Conservation (phyloP, 2,329 filamentous ascomycete genomes). For the Colletotrichum lentis region DNA sequence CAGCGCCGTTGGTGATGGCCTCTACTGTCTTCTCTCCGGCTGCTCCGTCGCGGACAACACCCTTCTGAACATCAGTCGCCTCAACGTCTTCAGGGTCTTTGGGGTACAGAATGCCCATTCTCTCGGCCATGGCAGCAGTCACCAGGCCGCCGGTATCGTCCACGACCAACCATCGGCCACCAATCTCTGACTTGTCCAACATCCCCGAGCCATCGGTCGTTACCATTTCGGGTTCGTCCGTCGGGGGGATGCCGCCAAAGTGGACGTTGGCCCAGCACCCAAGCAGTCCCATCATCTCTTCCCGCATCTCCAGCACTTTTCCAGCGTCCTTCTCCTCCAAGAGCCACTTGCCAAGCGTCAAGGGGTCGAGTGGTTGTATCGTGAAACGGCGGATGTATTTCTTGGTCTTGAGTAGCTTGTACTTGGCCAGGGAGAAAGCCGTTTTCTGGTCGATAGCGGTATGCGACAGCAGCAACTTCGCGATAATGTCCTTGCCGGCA, state of each 20-base stretch:
- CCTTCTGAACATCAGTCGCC: slow-evolving; percentile 43
- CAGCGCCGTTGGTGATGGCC: neutral
- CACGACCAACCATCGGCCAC: slow-evolving; percentile 77
- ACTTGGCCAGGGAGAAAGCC: slow-evolving; percentile 90
- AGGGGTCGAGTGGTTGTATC: slow-evolving; percentile 82
- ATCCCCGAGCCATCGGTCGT: slow-evolving; percentile 66
- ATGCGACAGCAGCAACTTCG: slow-evolving; percentile 91
- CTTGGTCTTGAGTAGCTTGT: slow-evolving; percentile 90
- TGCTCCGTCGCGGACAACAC: slow-evolving; percentile 28
- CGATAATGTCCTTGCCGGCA: slow-evolving; percentile 87
- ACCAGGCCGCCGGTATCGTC: slow-evolving; percentile 88
- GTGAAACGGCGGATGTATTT: slow-evolving; percentile 93
- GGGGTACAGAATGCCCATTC: slow-evolving; percentile 80
- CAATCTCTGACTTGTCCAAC: slow-evolving; percentile 65
- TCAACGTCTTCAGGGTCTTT: slow-evolving; percentile 44
- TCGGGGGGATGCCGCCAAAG: slow-evolving; percentile 60
- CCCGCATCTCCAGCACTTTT: slow-evolving; percentile 49
- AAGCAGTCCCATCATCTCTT: slow-evolving; percentile 65
- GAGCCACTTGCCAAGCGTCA: slow-evolving; percentile 77
- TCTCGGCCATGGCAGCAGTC: slow-evolving; percentile 84
- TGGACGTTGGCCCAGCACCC: slow-evolving; percentile 93
- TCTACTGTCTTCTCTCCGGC: slow-evolving; percentile 24
- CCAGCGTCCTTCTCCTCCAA: slow-evolving; percentile 59
- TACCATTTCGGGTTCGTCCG: slow-evolving; percentile 39
- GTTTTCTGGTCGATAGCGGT: slow-evolving; percentile 94